Conservation (phyloP, 257 asterid species). For the Sherardia arvensis region DNA sequence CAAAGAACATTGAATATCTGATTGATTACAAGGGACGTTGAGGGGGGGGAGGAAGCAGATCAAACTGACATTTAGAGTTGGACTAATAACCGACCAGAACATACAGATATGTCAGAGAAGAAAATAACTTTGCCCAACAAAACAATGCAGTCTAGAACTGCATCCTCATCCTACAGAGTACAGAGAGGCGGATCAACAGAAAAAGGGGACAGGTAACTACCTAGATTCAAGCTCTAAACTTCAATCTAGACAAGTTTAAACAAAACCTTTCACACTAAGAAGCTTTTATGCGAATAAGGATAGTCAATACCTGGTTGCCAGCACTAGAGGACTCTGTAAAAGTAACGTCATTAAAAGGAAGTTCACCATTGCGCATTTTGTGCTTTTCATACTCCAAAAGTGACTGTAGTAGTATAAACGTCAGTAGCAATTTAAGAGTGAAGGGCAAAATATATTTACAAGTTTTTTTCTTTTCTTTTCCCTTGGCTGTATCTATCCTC, state of each 20-base stretch:
- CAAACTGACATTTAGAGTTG: not conserved
- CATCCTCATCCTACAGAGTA: not conserved
- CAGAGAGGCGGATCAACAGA: not conserved
- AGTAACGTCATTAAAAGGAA: constrained; percentile 71
- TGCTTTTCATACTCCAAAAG: constrained; percentile 78
- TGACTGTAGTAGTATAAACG: constrained; percentile 38
- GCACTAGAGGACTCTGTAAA: constrained; percentile 43
- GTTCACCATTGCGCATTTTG: constrained; percentile 83
- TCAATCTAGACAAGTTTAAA: not conserved
- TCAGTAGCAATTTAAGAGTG: constrained; percentile 20
- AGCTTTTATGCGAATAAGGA: not conserved
- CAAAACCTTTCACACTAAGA: not conserved
- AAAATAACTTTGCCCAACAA: not conserved
- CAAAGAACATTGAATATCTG: constrained; percentile 2
- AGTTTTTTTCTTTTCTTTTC: no score
- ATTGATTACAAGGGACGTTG: not conserved
- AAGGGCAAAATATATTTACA: no score
- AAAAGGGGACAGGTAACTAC: not conserved
- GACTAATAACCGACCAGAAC: not conserved
- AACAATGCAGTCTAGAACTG: not conserved
- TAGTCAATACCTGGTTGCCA: constrained; percentile 58
- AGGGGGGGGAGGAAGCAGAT: not conserved
- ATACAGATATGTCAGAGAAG: not conserved
- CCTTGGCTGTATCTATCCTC: not conserved
- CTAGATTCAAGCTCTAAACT: not conserved